Evolutionary conservation across 208 protist species (phyloP).

Genomic region (Baffinella frigidus): DNA sequence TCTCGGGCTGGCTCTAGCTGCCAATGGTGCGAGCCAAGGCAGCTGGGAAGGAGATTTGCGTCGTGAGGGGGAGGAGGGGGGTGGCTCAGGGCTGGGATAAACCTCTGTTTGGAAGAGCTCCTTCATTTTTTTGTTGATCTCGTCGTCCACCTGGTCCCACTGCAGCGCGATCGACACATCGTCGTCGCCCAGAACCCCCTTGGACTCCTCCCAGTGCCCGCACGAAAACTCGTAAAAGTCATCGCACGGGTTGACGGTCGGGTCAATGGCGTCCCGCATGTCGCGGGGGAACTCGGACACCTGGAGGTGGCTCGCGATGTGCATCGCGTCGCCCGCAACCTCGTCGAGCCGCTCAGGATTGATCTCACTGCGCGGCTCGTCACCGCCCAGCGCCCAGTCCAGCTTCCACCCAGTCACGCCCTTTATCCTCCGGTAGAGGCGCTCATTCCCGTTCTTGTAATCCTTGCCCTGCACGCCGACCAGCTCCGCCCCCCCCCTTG

Average conservation of each 20-base stretch:
- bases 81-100: no score
- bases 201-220: constrained; percentile 50
- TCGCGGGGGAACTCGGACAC: constrained; percentile 3
- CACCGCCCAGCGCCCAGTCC: constrained; percentile 41
- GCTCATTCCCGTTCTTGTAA: neutral
- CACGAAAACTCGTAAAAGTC: constrained; percentile 62
- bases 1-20: no score
- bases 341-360: constrained; percentile 4
- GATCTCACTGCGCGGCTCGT: neutral
- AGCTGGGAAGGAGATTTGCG: neutral
- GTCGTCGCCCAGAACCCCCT: neutral
- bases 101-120: constrained; percentile 35
- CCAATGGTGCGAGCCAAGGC: neutral
- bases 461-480: neutral
- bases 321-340: neutral
- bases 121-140: neutral
- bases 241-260: constrained; percentile 36
- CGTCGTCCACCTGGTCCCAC: constrained; percentile 53
- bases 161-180: neutral
- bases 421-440: neutral
- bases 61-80: neutral
- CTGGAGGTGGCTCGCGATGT: constrained; percentile 19
- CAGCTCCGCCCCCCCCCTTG: no score
- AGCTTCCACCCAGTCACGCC: constrained; percentile 29
- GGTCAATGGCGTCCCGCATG: constrained; percentile 40